Conservation (phyloP, 192 early-diverging fungal genomes). For the Podila horticola region DNA sequence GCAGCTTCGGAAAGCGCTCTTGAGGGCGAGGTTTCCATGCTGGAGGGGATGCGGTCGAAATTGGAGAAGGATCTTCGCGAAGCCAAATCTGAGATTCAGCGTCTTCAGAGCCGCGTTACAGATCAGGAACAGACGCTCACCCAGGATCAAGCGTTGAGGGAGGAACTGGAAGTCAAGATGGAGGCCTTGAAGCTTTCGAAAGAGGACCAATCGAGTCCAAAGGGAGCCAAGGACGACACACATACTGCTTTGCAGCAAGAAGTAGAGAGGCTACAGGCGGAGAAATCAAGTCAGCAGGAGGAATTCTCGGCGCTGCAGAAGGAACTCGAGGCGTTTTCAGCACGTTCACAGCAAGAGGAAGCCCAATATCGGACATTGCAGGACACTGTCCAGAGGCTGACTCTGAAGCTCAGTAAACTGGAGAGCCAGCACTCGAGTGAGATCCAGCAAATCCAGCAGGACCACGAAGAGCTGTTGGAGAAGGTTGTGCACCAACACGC, state of each 20-base stretch:
- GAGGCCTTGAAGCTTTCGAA: background rate
- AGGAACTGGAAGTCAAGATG: conserved; percentile 13
- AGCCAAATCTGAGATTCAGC: background rate
- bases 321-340: conserved; percentile 16
- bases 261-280: background rate
- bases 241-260: conserved; percentile 9
- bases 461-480: conserved; percentile 13
- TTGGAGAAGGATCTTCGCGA: conserved; percentile 3
- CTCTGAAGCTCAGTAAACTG: conserved; percentile 21
- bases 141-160: background rate
- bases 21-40: background rate
- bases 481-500: conserved; percentile 14
- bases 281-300: conserved; percentile 7
- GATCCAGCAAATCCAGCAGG: conserved; percentile 15
- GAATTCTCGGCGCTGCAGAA: background rate
- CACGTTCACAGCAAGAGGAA: conserved; percentile 26
- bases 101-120: background rate
- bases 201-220: background rate
- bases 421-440: conserved; percentile 31
- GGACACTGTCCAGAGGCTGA: conserved; percentile 36
- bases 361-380: conserved; percentile 32
- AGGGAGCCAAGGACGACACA: background rate
- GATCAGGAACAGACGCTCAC: background rate
- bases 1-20: background rate
- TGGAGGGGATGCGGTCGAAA: background rate